Base-by-base conservation (phyloP, 2,329 filamentous ascomycete genomes). In the Pseudocercospora fijiensis region DNA sequence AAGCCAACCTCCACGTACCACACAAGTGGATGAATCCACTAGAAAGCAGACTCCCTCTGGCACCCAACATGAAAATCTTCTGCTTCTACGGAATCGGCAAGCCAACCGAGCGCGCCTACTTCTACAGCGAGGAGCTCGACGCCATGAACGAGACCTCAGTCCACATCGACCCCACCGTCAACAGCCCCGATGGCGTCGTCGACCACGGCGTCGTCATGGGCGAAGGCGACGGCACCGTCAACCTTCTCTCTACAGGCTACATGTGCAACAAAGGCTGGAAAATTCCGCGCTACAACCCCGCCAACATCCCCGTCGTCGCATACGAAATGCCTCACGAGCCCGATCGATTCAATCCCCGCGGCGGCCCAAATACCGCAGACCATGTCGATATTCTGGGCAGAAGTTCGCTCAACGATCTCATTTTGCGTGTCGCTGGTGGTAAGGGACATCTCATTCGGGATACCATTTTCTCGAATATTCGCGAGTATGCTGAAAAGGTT, bases 81-180 rank as follows among this genome's bases (percentile, higher is more conserved):
- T 98, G 95, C 79, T 98, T 99, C 81, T 98, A 99, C 75, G 95
- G 90, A 20, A 87, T 96, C 3, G 94, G 94, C 2, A 99, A 98
- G 76, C 89, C 91, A 3, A 98, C 94, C 0, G 94, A 99, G 78
- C 86, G 94, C 61, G 88, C 88, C 16, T 99, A 98, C 76, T 99
- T 90, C 76, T 99, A 99, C 78, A 88, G 90, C 30, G 81, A 86
- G 47, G 90, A 94, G 52, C 80, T 82, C 10, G 86, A 91, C 8
- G 78, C 84, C 0, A 72, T 86, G 6, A 87, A 87, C 4, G 65
- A 64, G 8, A 81, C 92, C 18, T 92, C 92, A 71, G 71, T 76
- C 9, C 72, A 72, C 63, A 74, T 77, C 11, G 69, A 92, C 69
- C 90, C 88, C 2, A 90, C 91, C 43, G 88, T 92, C 71, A 90